These are phyloP conservation scores for Pugionium dolabratum DNA, from an alignment of 345 rosid species.

Conservation along the genomic window DNA sequence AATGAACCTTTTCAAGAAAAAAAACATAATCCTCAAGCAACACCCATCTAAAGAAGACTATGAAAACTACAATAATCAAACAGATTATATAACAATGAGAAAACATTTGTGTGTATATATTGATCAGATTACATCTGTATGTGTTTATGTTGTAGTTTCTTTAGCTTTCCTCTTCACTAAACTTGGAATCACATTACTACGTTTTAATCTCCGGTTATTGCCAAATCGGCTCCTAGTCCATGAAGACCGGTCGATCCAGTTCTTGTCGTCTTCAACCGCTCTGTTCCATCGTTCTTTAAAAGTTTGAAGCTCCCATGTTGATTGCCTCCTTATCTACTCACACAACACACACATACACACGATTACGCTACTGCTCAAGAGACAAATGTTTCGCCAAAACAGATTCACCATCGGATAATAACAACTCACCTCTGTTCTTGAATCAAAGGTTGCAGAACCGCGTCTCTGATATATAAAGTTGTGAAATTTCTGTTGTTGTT, in stretches of 20 bases:
- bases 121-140: slow-evolving; percentile 17
- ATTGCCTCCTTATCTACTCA: slow-evolving; percentile 82
- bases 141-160: slow-evolving; percentile 29
- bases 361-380: background rate
- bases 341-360: slow-evolving; percentile 9
- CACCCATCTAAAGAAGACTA: background rate
- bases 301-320: slow-evolving; percentile 74
- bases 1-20: too few relatives aligned
- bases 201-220: slow-evolving; percentile 32
- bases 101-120: slow-evolving; percentile 14
- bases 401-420: background rate
- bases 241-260: slow-evolving; percentile 66
- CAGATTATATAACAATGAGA: slow-evolving; percentile 22
- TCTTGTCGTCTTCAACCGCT: slow-evolving; percentile 64
- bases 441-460: slow-evolving; percentile 30
- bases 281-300: slow-evolving; percentile 78
- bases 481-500: background rate
- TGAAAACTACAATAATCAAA: slow-evolving; percentile 10
- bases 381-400: background rate
- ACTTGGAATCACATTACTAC: slow-evolving; percentile 29
- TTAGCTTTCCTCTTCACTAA: slow-evolving; percentile 24
- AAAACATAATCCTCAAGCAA: background rate
- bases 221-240: slow-evolving; percentile 12
- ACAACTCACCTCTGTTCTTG: slow-evolving; percentile 39
- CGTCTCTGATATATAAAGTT: slow-evolving; percentile 25